Evolutionary conservation across 2,329 filamentous ascomycete species (phyloP), one percentile per base, ranked within the genome.

Genomic region (Pseudocercospora pini-densiflorae): DNA sequence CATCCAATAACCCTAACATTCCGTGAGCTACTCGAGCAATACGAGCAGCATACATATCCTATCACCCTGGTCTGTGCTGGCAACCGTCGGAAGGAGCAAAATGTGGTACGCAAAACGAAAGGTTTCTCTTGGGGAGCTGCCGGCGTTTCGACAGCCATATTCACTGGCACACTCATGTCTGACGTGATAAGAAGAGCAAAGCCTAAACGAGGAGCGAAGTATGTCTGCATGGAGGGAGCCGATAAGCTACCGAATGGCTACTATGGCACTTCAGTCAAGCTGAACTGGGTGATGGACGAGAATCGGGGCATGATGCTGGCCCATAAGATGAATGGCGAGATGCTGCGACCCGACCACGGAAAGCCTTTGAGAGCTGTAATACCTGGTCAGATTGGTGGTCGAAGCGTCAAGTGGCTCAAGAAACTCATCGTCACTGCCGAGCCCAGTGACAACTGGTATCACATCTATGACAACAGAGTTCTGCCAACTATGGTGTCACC

Each of bases 101-200:
- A 97, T 72, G 85, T 92, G 60, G 92, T 97, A 2, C 86, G 92
- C 16, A 97, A 97, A 78, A 92, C 92, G 0, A 96, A 97, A 74
- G 94, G 94, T 0, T 97, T 97, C 80, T 97, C 93, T 1, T 97
- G 94, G 94, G 94, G 94, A 40, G 85, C 94, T 0, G 93, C 92
- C 3, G 94, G 93, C 24, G 78, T 97, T 5, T 96, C 93, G 0
- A 97, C 92, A 0, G 92, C 93, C 0, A 81, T 97, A 0, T 97
- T 92, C 85, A 97, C 94, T 0, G 94, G 94, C 23, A 90, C 93
- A 0, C 82, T 90, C 47, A 88, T 97, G 78, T 84, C 84, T 1
- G 90, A 94, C 67, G 79, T 97, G 3, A 82, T 97, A 16, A 84
- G 83, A 65, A 84, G 83, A 68, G 92, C 92, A 2, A 87, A 82